Evolutionary conservation across 768 basidiomycete species (phyloP), one percentile per base, ranked within the genome.

Genomic region (Mycena sanguinolenta): DNA sequence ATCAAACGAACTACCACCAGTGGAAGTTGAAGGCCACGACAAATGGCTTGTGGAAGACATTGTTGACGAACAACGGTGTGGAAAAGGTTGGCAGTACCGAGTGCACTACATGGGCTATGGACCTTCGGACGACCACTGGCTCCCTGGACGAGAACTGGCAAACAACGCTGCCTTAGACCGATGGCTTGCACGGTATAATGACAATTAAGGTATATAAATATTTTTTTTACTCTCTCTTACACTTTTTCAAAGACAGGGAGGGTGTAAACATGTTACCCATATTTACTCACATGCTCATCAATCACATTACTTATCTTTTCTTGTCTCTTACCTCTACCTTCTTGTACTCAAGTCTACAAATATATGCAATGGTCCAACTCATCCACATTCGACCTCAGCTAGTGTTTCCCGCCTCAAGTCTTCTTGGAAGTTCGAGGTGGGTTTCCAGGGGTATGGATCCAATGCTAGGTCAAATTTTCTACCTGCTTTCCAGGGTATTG

Each of bases 1-100:
- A 25, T 17, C 19, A 0, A 21, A 36, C 27, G 28, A 38, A 13
- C 68, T 62, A 1, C 8, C 16, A 0, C 68, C 68, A 13, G 52
- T 69, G 21, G 13, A 52, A 6, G 53, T 23, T 25, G 36, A 50
- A 36, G 77, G 80, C 19, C 3, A 21, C 1, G 68, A 76, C 32
- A 78, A 82, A 71, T 72, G 54, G 14, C 36, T 59, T 16, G 72
- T 81, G 13, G 75, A 80, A 0, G 6, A 72, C 1, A 81, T 84
- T 21, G 21, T 82, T 13, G 80, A 84, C 63, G 58, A 68, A 3
- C 65, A 73, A 0, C n/a, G 39, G 0, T 52, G 63, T 1, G 77
- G 58, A 4, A 12, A n/a, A 0, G 44, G 65, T 4, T 1, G 3
- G 4, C 65, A 67, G 28, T 67, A 67, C 21, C 50, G 53, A 23